Percentiles rank a stretch among this genome's conserved stretches.
Evolutionary conservation across 306 rosid genomes (phyloP).

Genomic region (Lathyrus tuberosus): DNA sequence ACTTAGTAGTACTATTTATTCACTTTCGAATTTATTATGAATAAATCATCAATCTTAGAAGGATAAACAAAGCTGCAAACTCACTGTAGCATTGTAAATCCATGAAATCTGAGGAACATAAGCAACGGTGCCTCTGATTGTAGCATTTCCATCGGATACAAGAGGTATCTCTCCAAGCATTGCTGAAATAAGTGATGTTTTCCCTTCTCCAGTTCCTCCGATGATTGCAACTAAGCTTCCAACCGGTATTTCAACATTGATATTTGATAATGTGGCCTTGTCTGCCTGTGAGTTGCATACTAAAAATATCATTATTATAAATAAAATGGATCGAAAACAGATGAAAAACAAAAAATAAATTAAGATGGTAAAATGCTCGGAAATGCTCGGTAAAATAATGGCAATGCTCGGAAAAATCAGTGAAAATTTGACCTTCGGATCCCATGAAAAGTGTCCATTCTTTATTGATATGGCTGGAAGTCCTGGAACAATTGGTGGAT

Average conservation of each 20-base stretch:
- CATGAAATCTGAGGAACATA: constrained; percentile 97
- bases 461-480: constrained; percentile 79
- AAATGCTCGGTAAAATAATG: too few relatives aligned
- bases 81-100: constrained; percentile 95
- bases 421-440: too few relatives aligned
- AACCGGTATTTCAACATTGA: constrained; percentile 70
- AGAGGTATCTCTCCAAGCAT: too few relatives aligned
- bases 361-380: background rate
- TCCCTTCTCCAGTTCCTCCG: constrained; percentile 96
- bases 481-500: constrained; percentile 66
- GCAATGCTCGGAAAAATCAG: constrained; percentile 7
- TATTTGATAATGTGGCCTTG: constrained; percentile 65
- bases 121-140: too few relatives aligned
- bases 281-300: constrained; percentile 53
- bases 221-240: constrained; percentile 90
- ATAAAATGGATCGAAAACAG: background rate
- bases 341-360: background rate
- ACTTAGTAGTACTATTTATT: background rate
- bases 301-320: constrained; percentile 1
- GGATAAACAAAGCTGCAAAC: constrained; percentile 45
- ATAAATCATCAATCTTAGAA: too few relatives aligned
- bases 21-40: background rate
- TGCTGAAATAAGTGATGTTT: too few relatives aligned
- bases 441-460: too few relatives aligned
- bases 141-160: too few relatives aligned